These are phyloP conservation scores for Lecanicillium sp. DNA, from an alignment of 2,329 filamentous ascomycete species.

Conservation along the genomic window DNA sequence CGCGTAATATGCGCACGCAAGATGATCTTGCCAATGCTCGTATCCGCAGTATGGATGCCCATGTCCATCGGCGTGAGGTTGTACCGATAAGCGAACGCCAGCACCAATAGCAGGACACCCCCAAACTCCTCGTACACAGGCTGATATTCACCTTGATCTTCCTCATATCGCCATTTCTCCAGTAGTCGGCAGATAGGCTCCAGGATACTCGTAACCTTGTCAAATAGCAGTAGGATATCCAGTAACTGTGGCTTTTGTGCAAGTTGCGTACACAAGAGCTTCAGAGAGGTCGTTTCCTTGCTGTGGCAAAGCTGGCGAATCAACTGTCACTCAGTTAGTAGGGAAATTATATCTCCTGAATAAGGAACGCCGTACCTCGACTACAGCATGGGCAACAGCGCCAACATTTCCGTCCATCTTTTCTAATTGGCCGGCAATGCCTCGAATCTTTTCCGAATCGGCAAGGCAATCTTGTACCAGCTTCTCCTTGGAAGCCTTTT, in stretches of 20 bases:
- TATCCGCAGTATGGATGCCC: constrained; percentile 50
- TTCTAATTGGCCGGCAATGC: constrained; percentile 74
- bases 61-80: constrained; percentile 57
- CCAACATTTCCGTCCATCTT: constrained; percentile 88
- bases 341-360: too few species aligned
- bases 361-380: constrained; percentile 46
- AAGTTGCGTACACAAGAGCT: constrained; percentile 64
- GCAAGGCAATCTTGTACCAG: constrained; percentile 71
- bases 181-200: constrained; percentile 67
- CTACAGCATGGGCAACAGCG: constrained; percentile 71
- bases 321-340: constrained; percentile 36
- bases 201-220: constrained; percentile 60
- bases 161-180: constrained; percentile 74
- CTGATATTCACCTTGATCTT: constrained; percentile 77
- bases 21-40: constrained; percentile 62
- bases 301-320: constrained; percentile 61
- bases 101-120: constrained; percentile 62
- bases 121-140: constrained; percentile 83
- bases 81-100: constrained; percentile 72
- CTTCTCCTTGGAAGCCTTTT: constrained; percentile 69
- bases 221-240: constrained; percentile 70
- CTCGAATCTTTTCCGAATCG: constrained; percentile 68
- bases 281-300: constrained; percentile 75
- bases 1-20: constrained; percentile 50
- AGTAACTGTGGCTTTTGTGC: constrained; percentile 63